These are phyloP conservation scores for Candida sithepensis DNA, from an alignment of 805 yeast genomes.

Conservation along the genomic window DNA sequence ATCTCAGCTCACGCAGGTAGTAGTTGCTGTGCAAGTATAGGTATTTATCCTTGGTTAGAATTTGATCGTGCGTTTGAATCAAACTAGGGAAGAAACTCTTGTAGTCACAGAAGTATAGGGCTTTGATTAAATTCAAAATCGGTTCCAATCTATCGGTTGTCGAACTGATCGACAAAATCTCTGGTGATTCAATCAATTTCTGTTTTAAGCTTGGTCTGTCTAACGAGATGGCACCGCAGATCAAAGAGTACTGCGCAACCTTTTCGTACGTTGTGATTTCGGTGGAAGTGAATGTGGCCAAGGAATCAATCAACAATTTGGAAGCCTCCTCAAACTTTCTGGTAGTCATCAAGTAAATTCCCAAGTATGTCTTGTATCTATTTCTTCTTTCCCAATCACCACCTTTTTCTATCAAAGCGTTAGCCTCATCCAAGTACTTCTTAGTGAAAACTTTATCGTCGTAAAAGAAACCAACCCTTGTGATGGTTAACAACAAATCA, in stretches of 20 bases:
- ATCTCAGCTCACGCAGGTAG: slow-evolving; percentile 88
- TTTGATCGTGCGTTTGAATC: slow-evolving; percentile 70
- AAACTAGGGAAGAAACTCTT: slow-evolving; percentile 71
- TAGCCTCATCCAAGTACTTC: slow-evolving; percentile 69
- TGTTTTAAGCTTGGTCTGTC: slow-evolving; percentile 80
- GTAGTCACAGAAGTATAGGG: slow-evolving; percentile 87
- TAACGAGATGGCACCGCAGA: slow-evolving; percentile 81
- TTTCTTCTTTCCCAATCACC: slow-evolving; percentile 99
- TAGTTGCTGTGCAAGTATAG: slow-evolving; percentile 75
- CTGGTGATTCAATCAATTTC: slow-evolving; percentile 91
- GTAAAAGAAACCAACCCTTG: slow-evolving; percentile 87
- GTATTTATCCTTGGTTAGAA: slow-evolving; percentile 62
- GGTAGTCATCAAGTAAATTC: slow-evolving; percentile 77
- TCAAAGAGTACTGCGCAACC: slow-evolving; percentile 82
- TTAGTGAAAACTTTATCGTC: slow-evolving; percentile 69
- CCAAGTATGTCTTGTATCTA: slow-evolving; percentile 86
- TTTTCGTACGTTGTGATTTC: slow-evolving; percentile 87
- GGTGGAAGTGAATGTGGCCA: slow-evolving; percentile 92
- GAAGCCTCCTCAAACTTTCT: slow-evolving; percentile 87
- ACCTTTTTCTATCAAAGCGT: slow-evolving; percentile 82
- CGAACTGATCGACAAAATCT: slow-evolving; percentile 75
- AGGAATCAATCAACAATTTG: slow-evolving; percentile 76
- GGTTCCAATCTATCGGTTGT: slow-evolving; percentile 72
- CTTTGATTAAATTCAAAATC: slow-evolving; percentile 75
- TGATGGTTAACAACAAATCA: slow-evolving; percentile 76